Evolutionary conservation across 2,329 filamentous ascomycete genomes (phyloP), one percentile per base, ranked within the genome.

Genomic region (Paecilomyces variotii): DNA sequence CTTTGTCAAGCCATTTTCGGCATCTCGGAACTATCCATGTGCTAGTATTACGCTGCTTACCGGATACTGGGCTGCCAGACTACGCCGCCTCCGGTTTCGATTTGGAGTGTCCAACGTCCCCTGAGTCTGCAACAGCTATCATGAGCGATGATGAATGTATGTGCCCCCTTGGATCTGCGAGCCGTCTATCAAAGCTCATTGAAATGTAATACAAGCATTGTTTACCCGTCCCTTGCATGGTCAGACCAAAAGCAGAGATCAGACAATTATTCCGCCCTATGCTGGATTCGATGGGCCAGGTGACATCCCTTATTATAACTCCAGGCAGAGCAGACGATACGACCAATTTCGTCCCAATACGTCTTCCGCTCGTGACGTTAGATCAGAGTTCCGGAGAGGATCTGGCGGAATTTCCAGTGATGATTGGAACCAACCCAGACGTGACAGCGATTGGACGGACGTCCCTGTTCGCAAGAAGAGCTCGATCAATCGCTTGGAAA

Each of bases 1-100:
- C 19, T 19, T 12, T 26, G 54, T 32, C 51, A 25, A 50, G 55
- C 4, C 49, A 68, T 55, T 68, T 68, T 58, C 56, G 65, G 12
- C 39, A 67, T 24, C 63, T 71, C 32, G 70, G 70, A 19, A 66
- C 65, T 9, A 72, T 72, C 53, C 63, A 67, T 26, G 66, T 72
- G 26, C 32, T 70, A 32, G 66, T 72, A 25, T 56, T 72, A 49
- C 63, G 70, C 25, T 72, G 70, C 55, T 56, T 56, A 39, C 35
- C 26, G 9, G 26, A 26, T 9, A 26, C 10, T 32, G 14, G 19
- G 5, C n/a, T 24, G 9, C 14, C 35, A 55, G 54, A 45, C 5
- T n/a, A 51, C 39, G 26, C 30, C 24, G 12, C 9, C 19, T 49
- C 12, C 32, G 19, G 39, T 19, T 26, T 25, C 6, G 27, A 25